Evolutionary conservation across 1,284 basidiomycete genomes (phyloP).

Genomic region (Schizophyllum amplum): DNA sequence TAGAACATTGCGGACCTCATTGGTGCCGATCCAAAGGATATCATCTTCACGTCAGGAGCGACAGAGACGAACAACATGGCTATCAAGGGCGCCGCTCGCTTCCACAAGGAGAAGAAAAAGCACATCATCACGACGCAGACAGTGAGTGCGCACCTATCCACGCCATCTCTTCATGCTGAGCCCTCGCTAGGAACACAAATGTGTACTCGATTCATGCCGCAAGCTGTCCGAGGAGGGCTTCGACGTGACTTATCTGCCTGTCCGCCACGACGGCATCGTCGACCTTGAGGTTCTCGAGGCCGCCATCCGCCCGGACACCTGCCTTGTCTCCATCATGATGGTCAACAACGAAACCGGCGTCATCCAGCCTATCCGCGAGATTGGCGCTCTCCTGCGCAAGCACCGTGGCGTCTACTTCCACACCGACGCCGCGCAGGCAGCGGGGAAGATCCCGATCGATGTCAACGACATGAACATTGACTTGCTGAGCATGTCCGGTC

Average conservation of each 20-base stretch:
- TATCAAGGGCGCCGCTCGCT: slow-evolving; percentile 95
- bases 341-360: slow-evolving; percentile 99
- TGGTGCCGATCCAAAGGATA: slow-evolving; percentile 92
- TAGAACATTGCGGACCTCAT: slow-evolving; percentile 88
- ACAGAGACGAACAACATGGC: slow-evolving; percentile 99
- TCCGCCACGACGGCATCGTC: slow-evolving; percentile 82
- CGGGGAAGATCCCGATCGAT: slow-evolving; percentile 85
- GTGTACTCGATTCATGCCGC: slow-evolving; percentile 96
- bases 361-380: slow-evolving; percentile 95
- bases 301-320: slow-evolving; percentile 83
- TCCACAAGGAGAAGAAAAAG: slow-evolving; percentile 84
- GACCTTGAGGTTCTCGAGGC: slow-evolving; percentile 69
- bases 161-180: slow-evolving; percentile 5
- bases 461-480: slow-evolving; percentile 97
- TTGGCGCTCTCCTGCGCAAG: slow-evolving; percentile 78
- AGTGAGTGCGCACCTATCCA: slow-evolving; percentile 33
- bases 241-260: slow-evolving; percentile 95
- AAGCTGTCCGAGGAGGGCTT: slow-evolving; percentile 95
- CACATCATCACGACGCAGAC: slow-evolving; percentile 92
- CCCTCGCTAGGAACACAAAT: slow-evolving; percentile 87
- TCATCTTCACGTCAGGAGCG: slow-evolving; percentile 97
- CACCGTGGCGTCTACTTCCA: slow-evolving; percentile 91
- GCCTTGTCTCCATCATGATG: slow-evolving; percentile 92
- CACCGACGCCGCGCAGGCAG: slow-evolving; percentile 96
- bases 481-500: slow-evolving; percentile 92